Evolutionary conservation across 768 basidiomycete genomes (phyloP).

Genomic region (Mrakia frigida): DNA sequence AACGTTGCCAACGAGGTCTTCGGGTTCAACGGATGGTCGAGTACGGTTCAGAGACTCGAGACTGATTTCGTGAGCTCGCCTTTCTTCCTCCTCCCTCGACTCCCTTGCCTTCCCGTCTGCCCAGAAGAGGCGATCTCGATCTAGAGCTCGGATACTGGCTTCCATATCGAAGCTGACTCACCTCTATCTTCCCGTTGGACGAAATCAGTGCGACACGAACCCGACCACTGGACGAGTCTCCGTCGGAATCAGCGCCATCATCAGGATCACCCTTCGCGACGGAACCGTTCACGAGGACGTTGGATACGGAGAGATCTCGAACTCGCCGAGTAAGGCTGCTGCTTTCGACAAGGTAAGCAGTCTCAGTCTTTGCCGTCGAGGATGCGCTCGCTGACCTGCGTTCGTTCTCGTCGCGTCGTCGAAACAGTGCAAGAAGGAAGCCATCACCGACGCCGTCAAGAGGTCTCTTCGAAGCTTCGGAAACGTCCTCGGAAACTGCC

Average conservation of each 20-base stretch:
- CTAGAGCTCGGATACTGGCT: too few relatives aligned
- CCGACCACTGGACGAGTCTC: conserved; percentile 58
- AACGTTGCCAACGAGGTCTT: conserved; percentile 95
- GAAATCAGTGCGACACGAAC: conserved; percentile 59
- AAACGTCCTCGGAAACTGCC: conserved; percentile 87
- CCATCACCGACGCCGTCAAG: conserved; percentile 90
- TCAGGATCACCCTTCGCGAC: conserved; percentile 79
- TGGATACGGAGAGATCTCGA: conserved; percentile 83
- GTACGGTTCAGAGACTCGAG: conserved; percentile 64
- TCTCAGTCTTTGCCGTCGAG: too few relatives aligned
- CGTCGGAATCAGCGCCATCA: conserved; percentile 75
- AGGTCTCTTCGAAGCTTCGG: conserved; percentile 87
- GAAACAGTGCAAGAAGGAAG: conserved; percentile 90
- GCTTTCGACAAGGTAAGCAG: conserved; percentile 90
- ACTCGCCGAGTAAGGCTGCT: conserved; percentile 72
- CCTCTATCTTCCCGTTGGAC: neutral
- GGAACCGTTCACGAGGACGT: conserved; percentile 90
- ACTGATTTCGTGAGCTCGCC: conserved; percentile 47
- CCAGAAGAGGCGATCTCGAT: too few relatives aligned
- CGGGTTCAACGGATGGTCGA: conserved; percentile 95
- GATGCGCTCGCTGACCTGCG: neutral
- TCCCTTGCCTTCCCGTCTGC: neutral
- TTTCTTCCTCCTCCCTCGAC: conserved; percentile 44
- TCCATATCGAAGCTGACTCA: too few relatives aligned
- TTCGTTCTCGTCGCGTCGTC: neutral